Evolutionary conservation across 768 basidiomycete genomes (phyloP), one percentile per base, ranked within the genome.

Genomic region (Termitomyces sp.): DNA sequence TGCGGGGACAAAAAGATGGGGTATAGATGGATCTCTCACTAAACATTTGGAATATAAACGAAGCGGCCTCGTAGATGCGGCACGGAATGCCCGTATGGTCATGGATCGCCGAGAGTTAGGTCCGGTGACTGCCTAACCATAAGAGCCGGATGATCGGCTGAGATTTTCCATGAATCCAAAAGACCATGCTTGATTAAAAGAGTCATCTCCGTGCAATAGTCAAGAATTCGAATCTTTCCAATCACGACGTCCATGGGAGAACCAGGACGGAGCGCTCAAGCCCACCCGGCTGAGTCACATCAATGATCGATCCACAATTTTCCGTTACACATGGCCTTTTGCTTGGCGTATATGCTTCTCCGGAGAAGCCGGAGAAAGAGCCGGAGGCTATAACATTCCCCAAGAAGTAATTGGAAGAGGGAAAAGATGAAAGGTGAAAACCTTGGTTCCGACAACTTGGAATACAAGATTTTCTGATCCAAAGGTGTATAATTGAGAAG

Each of bases 61-160:
- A 24, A 34, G 7, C 26, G 32, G 37, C 10, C 16, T 24, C 31
- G n/a, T 36, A 46, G n/a, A 16, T 24, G 16, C 57, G 57, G 57
- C 24, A 14, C 44, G 14, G 36, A 52, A 53, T 53, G 57, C 50
- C 57, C 57, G 56, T 18, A 20, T 46, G 50, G 50, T 14, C 51
- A 37, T 42, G 39, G 18, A 39, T 27, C n/a, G n/a, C 26, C 47
- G 49, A 20, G 37, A 52, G 22, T 36, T 22, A 47, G 51, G 57
- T 51, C 51, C 27, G 48, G 50, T 51, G 51, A 46, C 37, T 43
- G 42, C 39, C 8, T 41, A 32, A 18, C 34, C 24, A 36, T 24
- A 50, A 20, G 34, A 24, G 32, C 39, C 32, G 31, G 18, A 26
- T 26, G 50, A 51, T 37, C 24, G 50, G 36, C 27, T 12, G 9